A percentile compares a stretch with the other conserved stretches of the same genome.
Evolutionary conservation across 139 green algal species (phyloP).

Genomic region (Tetraselmis chui): DNA sequence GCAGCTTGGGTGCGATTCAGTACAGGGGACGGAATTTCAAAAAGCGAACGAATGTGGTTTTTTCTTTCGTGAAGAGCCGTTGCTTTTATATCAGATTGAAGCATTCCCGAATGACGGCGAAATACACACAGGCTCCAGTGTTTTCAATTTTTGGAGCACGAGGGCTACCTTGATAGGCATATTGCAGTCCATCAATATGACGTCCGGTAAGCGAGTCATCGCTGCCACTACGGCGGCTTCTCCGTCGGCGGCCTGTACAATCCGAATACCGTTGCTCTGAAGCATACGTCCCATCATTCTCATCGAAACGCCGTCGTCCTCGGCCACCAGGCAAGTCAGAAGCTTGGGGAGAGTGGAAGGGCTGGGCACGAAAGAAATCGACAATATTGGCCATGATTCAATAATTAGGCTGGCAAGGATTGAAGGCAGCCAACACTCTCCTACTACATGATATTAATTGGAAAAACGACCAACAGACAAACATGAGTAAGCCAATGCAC

Average conservation of each 20-base stretch:
- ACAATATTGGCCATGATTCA: too few species aligned
- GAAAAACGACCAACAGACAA: too few species aligned
- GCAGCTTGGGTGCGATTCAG: background rate
- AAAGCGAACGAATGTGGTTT: too few species aligned
- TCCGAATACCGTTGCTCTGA: background rate
- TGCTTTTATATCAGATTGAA: too few species aligned
- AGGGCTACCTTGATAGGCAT: background rate
- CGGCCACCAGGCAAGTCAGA: background rate
- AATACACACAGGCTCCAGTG: too few species aligned
- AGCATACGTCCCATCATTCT: background rate
- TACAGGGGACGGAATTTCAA: background rate
- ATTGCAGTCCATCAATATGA: background rate
- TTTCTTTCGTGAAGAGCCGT: too few species aligned
- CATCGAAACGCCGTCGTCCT: background rate
- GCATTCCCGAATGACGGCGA: too few species aligned
- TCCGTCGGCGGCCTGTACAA: background rate
- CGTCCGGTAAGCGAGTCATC: background rate
- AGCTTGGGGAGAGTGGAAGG: background rate
- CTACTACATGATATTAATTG: too few species aligned
- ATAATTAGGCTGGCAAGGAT: too few species aligned
- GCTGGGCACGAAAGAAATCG: too few species aligned
- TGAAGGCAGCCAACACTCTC: too few species aligned
- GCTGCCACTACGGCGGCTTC: background rate
- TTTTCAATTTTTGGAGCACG: background rate
- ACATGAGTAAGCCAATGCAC: too few species aligned